Evolutionary conservation across 345 rosid genomes (phyloP).

Genomic region (Salix suchowensis): DNA sequence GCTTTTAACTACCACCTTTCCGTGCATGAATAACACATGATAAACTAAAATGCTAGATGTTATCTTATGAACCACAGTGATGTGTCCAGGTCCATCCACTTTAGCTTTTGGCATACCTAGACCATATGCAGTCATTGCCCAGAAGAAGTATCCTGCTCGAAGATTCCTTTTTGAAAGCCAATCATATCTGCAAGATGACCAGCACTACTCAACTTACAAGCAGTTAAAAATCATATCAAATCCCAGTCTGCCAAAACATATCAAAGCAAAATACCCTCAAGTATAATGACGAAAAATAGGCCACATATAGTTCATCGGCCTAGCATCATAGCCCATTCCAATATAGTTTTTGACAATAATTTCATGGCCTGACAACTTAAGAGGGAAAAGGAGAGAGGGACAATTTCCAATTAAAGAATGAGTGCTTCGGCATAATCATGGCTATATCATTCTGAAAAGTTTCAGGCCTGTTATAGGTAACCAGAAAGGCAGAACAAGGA

Average conservation of each 20-base stretch:
- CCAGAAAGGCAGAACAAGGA: neutral
- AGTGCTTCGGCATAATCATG: neutral
- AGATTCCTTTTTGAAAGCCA: constrained; percentile 78
- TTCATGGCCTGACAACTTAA: neutral
- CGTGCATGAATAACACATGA: neutral
- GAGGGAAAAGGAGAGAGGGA: neutral
- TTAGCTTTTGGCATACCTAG: constrained; percentile 46
- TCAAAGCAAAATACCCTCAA: neutral
- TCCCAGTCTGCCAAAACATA: neutral
- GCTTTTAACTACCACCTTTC: neutral
- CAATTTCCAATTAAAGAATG: neutral
- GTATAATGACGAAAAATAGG: neutral
- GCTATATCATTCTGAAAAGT: neutral
- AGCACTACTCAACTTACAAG: neutral
- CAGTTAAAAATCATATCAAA: neutral
- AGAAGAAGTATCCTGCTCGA: constrained; percentile 71
- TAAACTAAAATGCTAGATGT: neutral
- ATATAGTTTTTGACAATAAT: neutral
- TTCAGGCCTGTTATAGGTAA: neutral
- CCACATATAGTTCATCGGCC: neutral
- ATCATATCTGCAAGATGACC: constrained; percentile 60
- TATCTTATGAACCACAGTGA: neutral
- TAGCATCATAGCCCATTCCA: neutral
- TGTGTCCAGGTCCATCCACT: neutral
- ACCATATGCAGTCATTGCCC: constrained; percentile 96